phyloP scores from a whole-genome alignment of 257 asterid genomes.

The Nicotiana attenuata region DNA sequence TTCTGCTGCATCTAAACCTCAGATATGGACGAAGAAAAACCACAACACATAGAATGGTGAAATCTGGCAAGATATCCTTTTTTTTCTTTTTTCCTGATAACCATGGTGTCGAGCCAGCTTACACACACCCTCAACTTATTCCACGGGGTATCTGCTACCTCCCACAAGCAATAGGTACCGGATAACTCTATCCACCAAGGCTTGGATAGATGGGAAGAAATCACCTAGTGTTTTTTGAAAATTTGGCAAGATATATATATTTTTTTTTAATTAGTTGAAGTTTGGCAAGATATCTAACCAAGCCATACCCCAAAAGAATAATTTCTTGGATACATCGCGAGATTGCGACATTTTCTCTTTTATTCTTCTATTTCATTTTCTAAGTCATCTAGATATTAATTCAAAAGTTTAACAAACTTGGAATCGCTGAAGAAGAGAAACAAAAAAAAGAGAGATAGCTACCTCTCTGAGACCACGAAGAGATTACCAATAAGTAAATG shows the following conservation, averaged over 20 bases:
- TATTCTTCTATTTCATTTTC: neutral
- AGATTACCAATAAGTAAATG: neutral
- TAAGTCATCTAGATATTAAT: neutral
- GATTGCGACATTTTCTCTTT: neutral
- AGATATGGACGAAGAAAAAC: neutral
- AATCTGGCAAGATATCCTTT: neutral
- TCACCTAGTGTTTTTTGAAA: too few relatives aligned
- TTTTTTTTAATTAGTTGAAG: too few relatives aligned
- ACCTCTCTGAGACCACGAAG: neutral
- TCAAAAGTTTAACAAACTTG: neutral
- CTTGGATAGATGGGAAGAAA: too few relatives aligned
- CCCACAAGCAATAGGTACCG: too few relatives aligned
- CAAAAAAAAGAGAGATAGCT: neutral
- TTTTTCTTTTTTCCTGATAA: too few relatives aligned
- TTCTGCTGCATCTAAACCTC: neutral
- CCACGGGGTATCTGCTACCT: too few relatives aligned
- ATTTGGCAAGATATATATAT: too few relatives aligned
- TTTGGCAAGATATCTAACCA: neutral
- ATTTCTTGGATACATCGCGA: neutral
- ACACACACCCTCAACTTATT: too few relatives aligned
- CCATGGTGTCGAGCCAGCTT: too few relatives aligned
- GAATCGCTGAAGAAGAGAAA: neutral
- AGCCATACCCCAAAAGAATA: neutral
- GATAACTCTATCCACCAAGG: too few relatives aligned
- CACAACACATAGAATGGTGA: neutral